phyloP scores from a whole-genome alignment of 805 yeast genomes.

The Lipomyces japonicus region DNA sequence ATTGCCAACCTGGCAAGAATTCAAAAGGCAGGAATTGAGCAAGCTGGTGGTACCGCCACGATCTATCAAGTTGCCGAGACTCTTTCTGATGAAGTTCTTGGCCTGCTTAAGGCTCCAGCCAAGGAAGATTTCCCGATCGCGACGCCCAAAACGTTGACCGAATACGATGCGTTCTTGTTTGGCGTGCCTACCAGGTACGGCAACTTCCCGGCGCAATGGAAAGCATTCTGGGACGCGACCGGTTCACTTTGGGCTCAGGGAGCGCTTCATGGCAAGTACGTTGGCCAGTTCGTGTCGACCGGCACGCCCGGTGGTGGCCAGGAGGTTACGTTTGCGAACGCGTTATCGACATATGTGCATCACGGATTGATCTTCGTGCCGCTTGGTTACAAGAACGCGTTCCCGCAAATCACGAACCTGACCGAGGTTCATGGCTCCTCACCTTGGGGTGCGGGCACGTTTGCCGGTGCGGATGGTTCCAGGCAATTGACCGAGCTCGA shows the following conservation, averaged over 20 bases:
- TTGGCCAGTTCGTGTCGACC: conserved; percentile 67
- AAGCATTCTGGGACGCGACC: conserved; percentile 70
- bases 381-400: conserved; percentile 64
- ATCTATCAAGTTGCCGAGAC: conserved; percentile 78
- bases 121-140: conserved; percentile 65
- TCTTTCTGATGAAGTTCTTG: conserved; percentile 55
- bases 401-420: conserved; percentile 50
- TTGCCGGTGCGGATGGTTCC: conserved; percentile 74
- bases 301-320: conserved; percentile 82
- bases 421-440: conserved; percentile 74
- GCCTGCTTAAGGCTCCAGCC: conserved; percentile 55
- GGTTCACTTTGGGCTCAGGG: conserved; percentile 79
- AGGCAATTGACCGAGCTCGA: conserved; percentile 64
- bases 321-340: conserved; percentile 63
- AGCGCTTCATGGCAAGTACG: conserved; percentile 67
- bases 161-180: conserved; percentile 76
- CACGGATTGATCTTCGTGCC: conserved; percentile 82
- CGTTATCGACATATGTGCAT: conserved; percentile 64
- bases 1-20: conserved; percentile 63
- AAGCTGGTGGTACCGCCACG: conserved; percentile 66
- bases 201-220: conserved; percentile 72
- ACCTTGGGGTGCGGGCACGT: conserved; percentile 83
- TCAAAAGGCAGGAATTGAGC: conserved; percentile 61
- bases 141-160: conserved; percentile 51
- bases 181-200: conserved; percentile 89